phyloP scores from a whole-genome alignment of 2,329 filamentous ascomycete species.

The Penicillium sp. region DNA sequence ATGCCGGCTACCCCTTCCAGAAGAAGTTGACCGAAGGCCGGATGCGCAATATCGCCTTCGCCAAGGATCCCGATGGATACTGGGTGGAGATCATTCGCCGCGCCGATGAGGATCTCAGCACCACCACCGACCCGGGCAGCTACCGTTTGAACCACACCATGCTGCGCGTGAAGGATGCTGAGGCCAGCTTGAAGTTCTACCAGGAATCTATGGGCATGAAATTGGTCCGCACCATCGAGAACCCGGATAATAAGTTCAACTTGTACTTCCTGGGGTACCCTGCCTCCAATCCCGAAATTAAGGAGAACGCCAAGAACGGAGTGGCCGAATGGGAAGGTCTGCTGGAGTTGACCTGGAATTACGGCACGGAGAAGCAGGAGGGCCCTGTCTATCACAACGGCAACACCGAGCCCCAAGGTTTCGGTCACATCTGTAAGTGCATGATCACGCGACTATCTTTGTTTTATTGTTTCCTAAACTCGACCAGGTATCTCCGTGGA shows the following conservation, averaged over 20 bases:
- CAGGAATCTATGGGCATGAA: slow-evolving; percentile 87
- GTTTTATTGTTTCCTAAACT: slow-evolving; percentile 3
- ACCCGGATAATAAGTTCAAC: slow-evolving; percentile 70
- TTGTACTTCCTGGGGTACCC: slow-evolving; percentile 89
- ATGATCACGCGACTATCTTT: neutral
- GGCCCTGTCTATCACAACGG: slow-evolving; percentile 87
- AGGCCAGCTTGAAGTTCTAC: slow-evolving; percentile 74
- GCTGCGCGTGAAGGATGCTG: slow-evolving; percentile 82
- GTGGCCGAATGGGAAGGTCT: slow-evolving; percentile 72
- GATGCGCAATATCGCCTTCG: slow-evolving; percentile 87
- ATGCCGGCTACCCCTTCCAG: slow-evolving; percentile 88
- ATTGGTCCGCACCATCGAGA: slow-evolving; percentile 69
- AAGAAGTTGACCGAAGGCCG: slow-evolving; percentile 88
- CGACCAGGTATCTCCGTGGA: slow-evolving; percentile 70
- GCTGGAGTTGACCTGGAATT: slow-evolving; percentile 84
- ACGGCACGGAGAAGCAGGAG: slow-evolving; percentile 71
- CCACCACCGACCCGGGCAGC: slow-evolving; percentile 66
- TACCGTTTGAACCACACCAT: slow-evolving; percentile 71
- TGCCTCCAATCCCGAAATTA: slow-evolving; percentile 52
- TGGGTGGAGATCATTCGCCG: slow-evolving; percentile 62
- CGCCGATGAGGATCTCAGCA: slow-evolving; percentile 68
- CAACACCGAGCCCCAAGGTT: slow-evolving; percentile 86
- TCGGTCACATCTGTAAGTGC: slow-evolving; percentile 80
- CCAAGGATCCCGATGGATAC: slow-evolving; percentile 79
- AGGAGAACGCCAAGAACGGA: slow-evolving; percentile 51